A percentile compares a stretch with the other conserved stretches of the same genome.
Evolutionary conservation across 1,139 yeast genomes (phyloP).

Genomic region (Yamadazyma taylorii): DNA sequence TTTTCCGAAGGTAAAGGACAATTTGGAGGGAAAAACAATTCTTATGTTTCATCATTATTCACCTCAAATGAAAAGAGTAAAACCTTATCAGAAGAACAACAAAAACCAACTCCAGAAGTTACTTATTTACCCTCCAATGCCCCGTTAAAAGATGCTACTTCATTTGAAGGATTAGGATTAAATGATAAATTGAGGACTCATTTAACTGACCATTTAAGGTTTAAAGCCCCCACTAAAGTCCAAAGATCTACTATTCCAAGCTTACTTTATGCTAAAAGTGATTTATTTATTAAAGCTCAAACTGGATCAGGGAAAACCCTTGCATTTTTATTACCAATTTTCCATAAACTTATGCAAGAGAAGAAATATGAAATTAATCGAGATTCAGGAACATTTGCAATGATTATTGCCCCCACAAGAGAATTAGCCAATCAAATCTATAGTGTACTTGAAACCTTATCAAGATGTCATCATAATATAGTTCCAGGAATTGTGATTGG

Average conservation of each 20-base stretch:
- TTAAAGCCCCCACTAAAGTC: constrained; percentile 78
- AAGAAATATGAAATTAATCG: constrained; percentile 53
- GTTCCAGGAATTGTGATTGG: constrained; percentile 95
- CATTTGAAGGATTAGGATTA: constrained; percentile 73
- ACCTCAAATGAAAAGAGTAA: constrained; percentile 60
- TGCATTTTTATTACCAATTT: constrained; percentile 82
- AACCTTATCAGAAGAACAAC: constrained; percentile 10
- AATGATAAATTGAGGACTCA: constrained; percentile 54
- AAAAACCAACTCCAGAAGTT: constrained; percentile 16
- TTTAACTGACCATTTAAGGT: constrained; percentile 56
- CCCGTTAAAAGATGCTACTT: constrained; percentile 65
- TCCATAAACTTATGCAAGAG: constrained; percentile 61
- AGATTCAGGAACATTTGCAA: constrained; percentile 83
- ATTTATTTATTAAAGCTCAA: constrained; percentile 87
- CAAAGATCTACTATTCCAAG: constrained; percentile 83
- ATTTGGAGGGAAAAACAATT: constrained; percentile 50
- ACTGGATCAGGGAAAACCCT: constrained; percentile 96
- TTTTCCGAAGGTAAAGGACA: constrained; percentile 47
- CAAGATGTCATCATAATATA: constrained; percentile 73
- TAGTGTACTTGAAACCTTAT: constrained; percentile 68
- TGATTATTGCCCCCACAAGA: constrained; percentile 88
- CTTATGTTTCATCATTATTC: constrained; percentile 83
- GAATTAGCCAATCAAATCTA: constrained; percentile 93
- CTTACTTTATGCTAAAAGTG: constrained; percentile 53
- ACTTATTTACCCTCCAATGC: constrained; percentile 74